Base-by-base conservation (phyloP, 192 early-diverging fungal species). In the Backusella macrospora region DNA sequence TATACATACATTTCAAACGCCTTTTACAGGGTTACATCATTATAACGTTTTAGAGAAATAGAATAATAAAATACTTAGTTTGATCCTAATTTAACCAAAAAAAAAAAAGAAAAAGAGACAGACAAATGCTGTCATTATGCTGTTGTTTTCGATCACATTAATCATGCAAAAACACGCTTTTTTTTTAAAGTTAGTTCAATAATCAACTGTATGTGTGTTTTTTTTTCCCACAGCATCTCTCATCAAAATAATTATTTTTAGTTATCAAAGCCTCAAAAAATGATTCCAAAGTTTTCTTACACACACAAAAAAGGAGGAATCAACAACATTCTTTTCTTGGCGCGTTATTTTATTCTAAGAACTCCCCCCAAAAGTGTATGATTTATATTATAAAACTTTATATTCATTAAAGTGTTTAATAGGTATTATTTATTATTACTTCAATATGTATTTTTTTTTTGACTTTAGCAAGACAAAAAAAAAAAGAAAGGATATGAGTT, bases 341-440 rank as follows among this genome's bases (percentile, higher is more conserved):
- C 52, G 52, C 52, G 52, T 59, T 12, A 21, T 3, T 23, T 59
- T 23, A 59, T 43, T 34, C 29, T 2, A 59, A 26, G 18, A 18
- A 3, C 21, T 4, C 52, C 26, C 52, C 52, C 21, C 23, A 34
- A 34, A 34, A 34, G 29, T 23, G 10, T 59, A 59, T 59, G 26
- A 23, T 55, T 59, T 59, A 21, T 59, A 59, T 59, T 55, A 23
- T 55, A 55, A 55, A 23, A 55, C 52, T 26, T 59, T 4, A 59
- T 52, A 52, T 52, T 52, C 18, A 52, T 18, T 59, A 59, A 59
- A 59, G 52, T 23, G 26, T 59, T 34, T 59, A 59, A 59, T 59
- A 23, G 52, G 52, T 59, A 59, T 59, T 59, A 59, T 59, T 59
- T 59, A 59, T 59, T 59, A 59, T 59, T 59, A 59, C 52, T 59